Conservation (phyloP, 1,284 basidiomycete species). For the Tilletiopsis washingtonensis region DNA sequence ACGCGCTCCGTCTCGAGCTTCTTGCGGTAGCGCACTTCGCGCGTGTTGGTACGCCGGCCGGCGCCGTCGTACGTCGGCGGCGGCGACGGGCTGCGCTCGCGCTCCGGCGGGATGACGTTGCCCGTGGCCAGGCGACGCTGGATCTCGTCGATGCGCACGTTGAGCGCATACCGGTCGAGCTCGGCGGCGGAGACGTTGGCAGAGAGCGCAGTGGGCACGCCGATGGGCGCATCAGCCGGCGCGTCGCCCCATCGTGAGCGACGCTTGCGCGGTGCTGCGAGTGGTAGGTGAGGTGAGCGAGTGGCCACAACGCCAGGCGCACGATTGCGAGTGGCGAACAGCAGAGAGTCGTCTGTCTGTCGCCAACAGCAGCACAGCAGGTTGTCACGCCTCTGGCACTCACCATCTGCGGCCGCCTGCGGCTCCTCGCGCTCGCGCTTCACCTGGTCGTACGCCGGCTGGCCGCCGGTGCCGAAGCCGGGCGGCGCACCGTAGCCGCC, state of each 20-base stretch:
- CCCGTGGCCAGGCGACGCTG: slow-evolving; percentile 86
- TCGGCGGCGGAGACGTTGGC: slow-evolving; percentile 35
- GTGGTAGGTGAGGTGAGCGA: background rate
- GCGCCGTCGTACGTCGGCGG: slow-evolving; percentile 95
- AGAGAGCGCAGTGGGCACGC: slow-evolving; percentile 35
- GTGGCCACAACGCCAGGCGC: background rate
- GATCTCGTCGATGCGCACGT: slow-evolving; percentile 79
- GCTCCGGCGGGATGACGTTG: slow-evolving; percentile 90
- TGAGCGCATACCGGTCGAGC: slow-evolving; percentile 45
- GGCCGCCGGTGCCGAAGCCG: background rate
- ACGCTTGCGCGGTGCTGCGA: slow-evolving; percentile 33
- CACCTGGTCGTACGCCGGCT: background rate
- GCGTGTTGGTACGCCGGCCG: slow-evolving; percentile 93
- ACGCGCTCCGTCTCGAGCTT: slow-evolving; percentile 96
- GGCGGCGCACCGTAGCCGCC: background rate
- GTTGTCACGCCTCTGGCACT: too few relatives aligned
- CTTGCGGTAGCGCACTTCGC: slow-evolving; percentile 93
- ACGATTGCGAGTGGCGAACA: too few relatives aligned
- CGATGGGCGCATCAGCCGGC: slow-evolving; percentile 23
- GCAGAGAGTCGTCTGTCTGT: too few relatives aligned
- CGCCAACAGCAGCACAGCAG: too few relatives aligned
- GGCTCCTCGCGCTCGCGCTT: background rate
- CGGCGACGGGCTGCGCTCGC: slow-evolving; percentile 87
- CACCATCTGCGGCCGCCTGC: background rate
- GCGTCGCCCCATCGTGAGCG: slow-evolving; percentile 45